Conservation (phyloP, 257 asterid species). For the Nicotiana attenuata region DNA sequence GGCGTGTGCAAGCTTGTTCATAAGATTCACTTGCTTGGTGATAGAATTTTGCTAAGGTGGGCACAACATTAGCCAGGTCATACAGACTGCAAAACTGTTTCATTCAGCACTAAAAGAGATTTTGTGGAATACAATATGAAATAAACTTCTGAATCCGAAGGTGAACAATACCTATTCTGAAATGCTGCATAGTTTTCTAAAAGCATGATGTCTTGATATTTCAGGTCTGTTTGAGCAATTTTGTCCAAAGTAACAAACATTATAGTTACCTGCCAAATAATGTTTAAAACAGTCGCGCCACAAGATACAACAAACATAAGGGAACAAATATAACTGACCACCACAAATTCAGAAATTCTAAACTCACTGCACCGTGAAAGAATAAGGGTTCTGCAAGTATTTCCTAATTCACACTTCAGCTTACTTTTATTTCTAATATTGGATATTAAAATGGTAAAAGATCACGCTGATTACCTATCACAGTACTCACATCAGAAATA, state of each 20-base stretch:
- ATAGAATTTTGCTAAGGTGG: conserved; percentile 88
- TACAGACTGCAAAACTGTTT: conserved; percentile 59
- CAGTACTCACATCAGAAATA: not conserved
- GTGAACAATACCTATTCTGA: conserved; percentile 72
- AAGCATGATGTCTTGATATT: conserved; percentile 76
- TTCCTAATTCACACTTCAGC: not conserved
- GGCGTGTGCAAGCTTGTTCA: conserved; percentile 87
- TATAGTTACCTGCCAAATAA: conserved; percentile 71
- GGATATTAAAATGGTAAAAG: not conserved
- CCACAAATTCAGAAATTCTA: not conserved
- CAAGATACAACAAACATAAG: not conserved
- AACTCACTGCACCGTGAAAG: not conserved
- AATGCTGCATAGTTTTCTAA: conserved; percentile 97
- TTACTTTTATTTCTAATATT: not conserved
- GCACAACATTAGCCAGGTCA: conserved; percentile 96
- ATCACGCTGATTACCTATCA: not conserved
- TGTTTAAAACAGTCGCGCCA: conserved; percentile 16
- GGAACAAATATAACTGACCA: not conserved
- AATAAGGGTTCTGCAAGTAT: not conserved
- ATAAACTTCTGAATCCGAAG: not conserved
- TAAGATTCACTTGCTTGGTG: conserved; percentile 98
- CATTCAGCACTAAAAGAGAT: conserved; percentile 19
- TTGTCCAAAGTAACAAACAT: conserved; percentile 97
- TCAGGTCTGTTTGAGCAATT: conserved; percentile 80
- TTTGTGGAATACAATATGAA: not conserved